Evolutionary conservation across 2,329 filamentous ascomycete genomes (phyloP).

Genomic region (Drechslerella coelobrocha): DNA sequence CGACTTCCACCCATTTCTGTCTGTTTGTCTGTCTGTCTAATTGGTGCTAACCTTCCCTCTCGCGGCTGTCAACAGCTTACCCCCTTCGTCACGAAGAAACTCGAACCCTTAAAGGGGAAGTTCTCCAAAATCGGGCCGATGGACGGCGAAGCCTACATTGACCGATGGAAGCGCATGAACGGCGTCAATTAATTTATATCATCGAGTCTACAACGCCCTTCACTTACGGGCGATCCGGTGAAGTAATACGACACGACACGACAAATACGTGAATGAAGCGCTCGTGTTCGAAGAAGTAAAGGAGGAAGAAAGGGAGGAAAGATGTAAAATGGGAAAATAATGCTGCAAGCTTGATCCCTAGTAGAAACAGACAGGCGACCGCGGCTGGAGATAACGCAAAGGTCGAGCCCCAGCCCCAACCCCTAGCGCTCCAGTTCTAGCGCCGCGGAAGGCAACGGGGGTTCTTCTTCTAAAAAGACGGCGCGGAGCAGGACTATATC

Average conservation of each 20-base stretch:
- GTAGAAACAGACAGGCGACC: too few species aligned
- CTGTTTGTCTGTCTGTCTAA: too few species aligned
- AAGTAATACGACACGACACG: too few species aligned
- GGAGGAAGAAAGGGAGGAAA: conserved; percentile 16
- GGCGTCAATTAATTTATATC: conserved; percentile 59
- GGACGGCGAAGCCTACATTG: conserved; percentile 69
- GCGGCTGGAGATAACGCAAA: not conserved
- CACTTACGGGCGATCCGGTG: not conserved
- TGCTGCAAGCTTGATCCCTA: too few species aligned
- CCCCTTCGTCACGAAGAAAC: conserved; percentile 74
- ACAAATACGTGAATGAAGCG: not conserved
- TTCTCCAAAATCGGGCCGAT: conserved; percentile 66
- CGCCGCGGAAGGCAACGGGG: too few species aligned
- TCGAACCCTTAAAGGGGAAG: conserved; percentile 64
- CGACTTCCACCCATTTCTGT: too few species aligned
- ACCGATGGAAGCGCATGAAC: conserved; percentile 73
- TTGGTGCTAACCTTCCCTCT: conserved; percentile 9
- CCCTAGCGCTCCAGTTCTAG: too few species aligned
- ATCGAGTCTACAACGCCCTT: not conserved
- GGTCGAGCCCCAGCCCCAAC: too few species aligned
- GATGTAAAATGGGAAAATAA: too few species aligned
- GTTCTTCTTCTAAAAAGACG: too few species aligned
- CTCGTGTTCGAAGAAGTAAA: not conserved
- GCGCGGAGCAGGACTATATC: too few species aligned
- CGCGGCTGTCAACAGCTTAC: conserved; percentile 67